Evolutionary conservation across 495 filamentous ascomycete species (phyloP), one percentile per base, ranked within the genome.

Genomic region (Penicillium paxilli): DNA sequence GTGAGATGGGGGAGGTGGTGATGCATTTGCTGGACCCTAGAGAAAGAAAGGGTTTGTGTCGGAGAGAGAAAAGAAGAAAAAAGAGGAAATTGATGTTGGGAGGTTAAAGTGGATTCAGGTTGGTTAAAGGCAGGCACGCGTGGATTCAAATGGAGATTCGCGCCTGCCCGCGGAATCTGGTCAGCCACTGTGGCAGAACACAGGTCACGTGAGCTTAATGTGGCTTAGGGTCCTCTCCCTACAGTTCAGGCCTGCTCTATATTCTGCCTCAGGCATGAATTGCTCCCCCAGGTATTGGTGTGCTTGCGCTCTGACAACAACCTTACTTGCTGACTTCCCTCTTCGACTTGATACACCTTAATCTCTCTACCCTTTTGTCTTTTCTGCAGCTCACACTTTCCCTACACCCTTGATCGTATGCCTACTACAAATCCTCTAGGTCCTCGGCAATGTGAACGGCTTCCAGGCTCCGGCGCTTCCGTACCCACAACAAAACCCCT

Each of bases 61-160:
- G 16, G 35, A 6, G 8, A 16, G n/a, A 38, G 16, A 2, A n/a
- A 38, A n/a, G 14, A n/a, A 38, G 35, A 19, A 16, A 19, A 16
- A 5, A 16, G 35, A 38, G 35, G 30, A 32, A 32, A n/a, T 28
- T 28, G 5, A 5, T 11, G 26, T 11, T 11, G 26, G 5, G 26
- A 28, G 11, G 11, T 28, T 44, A 45, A 30, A 20, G 21, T 4
- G 33, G n/a, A 8, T 37, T 4, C 4, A 4, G 8, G 33, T 37
- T 37, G 33, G n/a, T 4, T 37, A 37, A 37, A 4, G 2, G 40
- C 40, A 16, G 38, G 40, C 23, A 30, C 44, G 33, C 45, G 44
- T 26, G n/a, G 21, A 37, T 24, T 19, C 11, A 45, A 55, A 21
- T 24, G 40, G n/a, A 22, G 21, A 52, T 59, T 62, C 37, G 50